These are phyloP conservation scores for Quercus variabilis DNA, from an alignment of 306 rosid species.

Conservation along the genomic window DNA sequence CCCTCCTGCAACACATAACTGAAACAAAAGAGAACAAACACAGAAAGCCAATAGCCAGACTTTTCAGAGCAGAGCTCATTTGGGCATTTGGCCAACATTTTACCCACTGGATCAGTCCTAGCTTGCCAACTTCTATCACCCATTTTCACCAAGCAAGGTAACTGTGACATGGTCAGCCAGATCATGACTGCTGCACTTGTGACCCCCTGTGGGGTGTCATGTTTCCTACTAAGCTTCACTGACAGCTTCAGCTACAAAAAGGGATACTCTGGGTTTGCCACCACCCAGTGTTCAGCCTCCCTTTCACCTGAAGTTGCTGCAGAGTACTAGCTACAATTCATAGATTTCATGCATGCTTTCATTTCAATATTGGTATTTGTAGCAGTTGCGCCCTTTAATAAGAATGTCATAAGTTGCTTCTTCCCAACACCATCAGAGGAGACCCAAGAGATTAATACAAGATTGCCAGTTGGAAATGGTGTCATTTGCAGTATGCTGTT, in stretches of 20 bases:
- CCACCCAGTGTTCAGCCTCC: conserved; percentile 41
- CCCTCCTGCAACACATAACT: conserved; percentile 22
- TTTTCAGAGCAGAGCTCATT: too few relatives aligned
- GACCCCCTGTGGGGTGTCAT: conserved; percentile 40
- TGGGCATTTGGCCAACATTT: conserved; percentile 25
- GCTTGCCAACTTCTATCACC: conserved; percentile 83
- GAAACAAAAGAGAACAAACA: too few relatives aligned
- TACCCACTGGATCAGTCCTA: conserved; percentile 84
- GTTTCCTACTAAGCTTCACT: conserved; percentile 57
- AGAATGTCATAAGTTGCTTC: conserved; percentile 62
- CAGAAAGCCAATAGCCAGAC: too few relatives aligned
- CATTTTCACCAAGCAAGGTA: conserved; percentile 59
- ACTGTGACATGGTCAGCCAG: conserved; percentile 55
- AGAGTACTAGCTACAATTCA: conserved; percentile 37
- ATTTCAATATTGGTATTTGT: conserved; percentile 61
- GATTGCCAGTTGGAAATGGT: conserved; percentile 63
- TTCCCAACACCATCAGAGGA: conserved; percentile 57
- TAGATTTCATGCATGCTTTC: conserved; percentile 65
- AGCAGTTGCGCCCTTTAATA: conserved; percentile 65
- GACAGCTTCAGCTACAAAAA: conserved; percentile 63
- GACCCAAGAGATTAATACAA: conserved; percentile 47
- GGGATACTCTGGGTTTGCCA: conserved; percentile 71
- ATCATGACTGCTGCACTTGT: conserved; percentile 41
- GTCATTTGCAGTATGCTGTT: conserved; percentile 55
- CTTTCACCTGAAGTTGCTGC: conserved; percentile 37